Conservation (phyloP, 208 protist species). For the Zelonia costaricensis region DNA sequence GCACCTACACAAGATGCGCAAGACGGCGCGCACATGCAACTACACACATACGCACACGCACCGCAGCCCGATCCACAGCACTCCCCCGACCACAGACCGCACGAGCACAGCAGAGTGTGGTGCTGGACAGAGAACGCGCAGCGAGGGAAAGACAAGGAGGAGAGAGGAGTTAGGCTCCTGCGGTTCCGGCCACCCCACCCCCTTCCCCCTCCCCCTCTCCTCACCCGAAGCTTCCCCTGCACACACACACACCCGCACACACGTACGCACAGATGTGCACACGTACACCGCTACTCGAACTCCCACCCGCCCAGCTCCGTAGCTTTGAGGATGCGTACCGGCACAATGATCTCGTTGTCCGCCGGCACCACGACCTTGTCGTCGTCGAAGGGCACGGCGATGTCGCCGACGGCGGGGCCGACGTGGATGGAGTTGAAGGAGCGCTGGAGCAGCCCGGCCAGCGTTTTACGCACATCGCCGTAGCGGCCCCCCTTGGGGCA, state of each 20-base stretch:
- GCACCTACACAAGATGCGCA: too few relatives aligned
- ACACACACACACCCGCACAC: background rate
- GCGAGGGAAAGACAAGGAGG: background rate
- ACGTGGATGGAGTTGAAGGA: conserved; percentile 47
- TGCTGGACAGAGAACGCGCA: background rate
- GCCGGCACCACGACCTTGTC: conserved; percentile 28
- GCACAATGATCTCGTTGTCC: conserved; percentile 36
- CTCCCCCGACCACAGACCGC: too few relatives aligned
- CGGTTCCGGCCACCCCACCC: too few relatives aligned
- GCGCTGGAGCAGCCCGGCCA: conserved; percentile 52
- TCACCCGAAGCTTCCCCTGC: too few relatives aligned
- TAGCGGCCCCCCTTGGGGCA: conserved; percentile 52
- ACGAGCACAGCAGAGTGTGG: too few relatives aligned
- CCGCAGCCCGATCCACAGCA: too few relatives aligned
- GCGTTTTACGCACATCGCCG: conserved; percentile 74
- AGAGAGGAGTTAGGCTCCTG: background rate
- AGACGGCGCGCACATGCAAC: too few relatives aligned
- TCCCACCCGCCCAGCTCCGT: conserved; percentile 40
- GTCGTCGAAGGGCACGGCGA: conserved; percentile 30
- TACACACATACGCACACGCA: too few relatives aligned
- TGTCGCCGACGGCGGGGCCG: conserved; percentile 9
- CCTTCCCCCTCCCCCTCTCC: too few relatives aligned
- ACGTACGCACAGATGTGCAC: background rate
- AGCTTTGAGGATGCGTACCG: conserved; percentile 36
- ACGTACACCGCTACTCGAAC: conserved; percentile 19